Conservation (phyloP, 2,329 filamentous ascomycete species). For the Nothopassalora personata region DNA sequence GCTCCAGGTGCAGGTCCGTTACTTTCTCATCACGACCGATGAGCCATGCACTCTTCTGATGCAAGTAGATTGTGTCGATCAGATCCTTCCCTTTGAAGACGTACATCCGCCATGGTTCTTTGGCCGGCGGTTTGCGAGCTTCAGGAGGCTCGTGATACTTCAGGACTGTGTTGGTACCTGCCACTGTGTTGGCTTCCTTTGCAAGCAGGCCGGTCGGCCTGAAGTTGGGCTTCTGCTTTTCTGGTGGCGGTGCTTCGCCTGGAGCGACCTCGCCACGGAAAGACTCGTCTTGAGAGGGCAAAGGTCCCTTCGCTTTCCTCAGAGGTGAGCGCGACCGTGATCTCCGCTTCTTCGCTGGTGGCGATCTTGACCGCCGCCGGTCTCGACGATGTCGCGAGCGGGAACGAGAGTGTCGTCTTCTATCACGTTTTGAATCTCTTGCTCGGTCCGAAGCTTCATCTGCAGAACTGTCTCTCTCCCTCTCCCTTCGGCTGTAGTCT, state of each 20-base stretch:
- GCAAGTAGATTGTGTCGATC: constrained; percentile 74
- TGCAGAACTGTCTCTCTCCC: constrained; percentile 10
- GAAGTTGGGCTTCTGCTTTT: constrained; percentile 87
- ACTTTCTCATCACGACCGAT: constrained; percentile 75
- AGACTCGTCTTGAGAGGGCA: constrained; percentile 44
- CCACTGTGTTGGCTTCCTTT: constrained; percentile 78
- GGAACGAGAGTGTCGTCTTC: constrained; percentile 19
- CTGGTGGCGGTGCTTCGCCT: constrained; percentile 34
- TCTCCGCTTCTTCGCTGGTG: constrained; percentile 32
- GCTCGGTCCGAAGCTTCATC: constrained; percentile 7
- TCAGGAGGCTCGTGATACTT: constrained; percentile 97
- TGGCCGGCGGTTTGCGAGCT: constrained; percentile 76
- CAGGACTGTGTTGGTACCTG: constrained; percentile 69
- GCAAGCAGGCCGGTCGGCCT: constrained; percentile 74
- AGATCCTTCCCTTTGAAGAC: constrained; percentile 79
- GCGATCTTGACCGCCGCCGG: constrained; percentile 25
- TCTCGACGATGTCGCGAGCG: constrained; percentile 21
- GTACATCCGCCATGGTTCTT: constrained; percentile 81
- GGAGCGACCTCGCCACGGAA: constrained; percentile 33
- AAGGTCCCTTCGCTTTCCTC: constrained; percentile 38
- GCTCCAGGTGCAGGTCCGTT: constrained; percentile 77
- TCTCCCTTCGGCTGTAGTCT: constrained; percentile 7
- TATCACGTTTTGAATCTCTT: constrained; percentile 11
- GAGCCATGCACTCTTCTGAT: constrained; percentile 79
- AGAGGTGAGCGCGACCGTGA: constrained; percentile 36